Conservation (phyloP, 352 stramenopile genomes). For the Sclerospora graminicola region DNA sequence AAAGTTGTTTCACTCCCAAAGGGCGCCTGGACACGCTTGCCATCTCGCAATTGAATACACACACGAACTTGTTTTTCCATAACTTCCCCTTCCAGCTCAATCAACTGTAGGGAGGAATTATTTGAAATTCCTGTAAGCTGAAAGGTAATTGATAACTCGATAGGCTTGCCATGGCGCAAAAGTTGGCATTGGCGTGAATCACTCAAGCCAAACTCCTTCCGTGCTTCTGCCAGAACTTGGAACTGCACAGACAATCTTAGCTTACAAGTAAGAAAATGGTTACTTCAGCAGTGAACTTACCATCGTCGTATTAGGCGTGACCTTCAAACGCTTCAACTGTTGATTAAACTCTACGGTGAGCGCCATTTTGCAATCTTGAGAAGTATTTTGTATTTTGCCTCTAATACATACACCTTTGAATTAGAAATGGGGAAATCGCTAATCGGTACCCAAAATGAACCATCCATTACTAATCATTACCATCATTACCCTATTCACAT, state of each 20-base stretch:
- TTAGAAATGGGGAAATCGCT: no score
- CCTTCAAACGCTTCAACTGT: constrained; percentile 64
- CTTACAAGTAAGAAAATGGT: background rate
- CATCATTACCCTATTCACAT: no score
- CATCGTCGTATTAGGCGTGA: constrained; percentile 68
- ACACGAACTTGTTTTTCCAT: constrained; percentile 59
- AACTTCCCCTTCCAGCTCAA: constrained; percentile 16
- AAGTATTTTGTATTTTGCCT: no score
- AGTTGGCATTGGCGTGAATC: constrained; percentile 43
- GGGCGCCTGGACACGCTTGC: constrained; percentile 59
- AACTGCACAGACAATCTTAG: constrained; percentile 27
- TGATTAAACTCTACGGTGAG: constrained; percentile 64
- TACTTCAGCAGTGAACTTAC: constrained; percentile 13
- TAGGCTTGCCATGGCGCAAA: constrained; percentile 41
- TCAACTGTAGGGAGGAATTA: constrained; percentile 66
- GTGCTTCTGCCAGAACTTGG: constrained; percentile 56
- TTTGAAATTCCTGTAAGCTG: constrained; percentile 79
- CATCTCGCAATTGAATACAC: constrained; percentile 66
- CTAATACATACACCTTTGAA: no score
- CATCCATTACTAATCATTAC: no score
- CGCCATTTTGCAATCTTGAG: no score
- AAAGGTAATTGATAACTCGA: constrained; percentile 80
- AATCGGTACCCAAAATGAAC: no score
- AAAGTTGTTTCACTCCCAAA: constrained; percentile 51
- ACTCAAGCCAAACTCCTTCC: constrained; percentile 39